These are phyloP conservation scores for Pseudoperonospora humuli DNA, from an alignment of 352 stramenopile genomes.

Conservation along the genomic window DNA sequence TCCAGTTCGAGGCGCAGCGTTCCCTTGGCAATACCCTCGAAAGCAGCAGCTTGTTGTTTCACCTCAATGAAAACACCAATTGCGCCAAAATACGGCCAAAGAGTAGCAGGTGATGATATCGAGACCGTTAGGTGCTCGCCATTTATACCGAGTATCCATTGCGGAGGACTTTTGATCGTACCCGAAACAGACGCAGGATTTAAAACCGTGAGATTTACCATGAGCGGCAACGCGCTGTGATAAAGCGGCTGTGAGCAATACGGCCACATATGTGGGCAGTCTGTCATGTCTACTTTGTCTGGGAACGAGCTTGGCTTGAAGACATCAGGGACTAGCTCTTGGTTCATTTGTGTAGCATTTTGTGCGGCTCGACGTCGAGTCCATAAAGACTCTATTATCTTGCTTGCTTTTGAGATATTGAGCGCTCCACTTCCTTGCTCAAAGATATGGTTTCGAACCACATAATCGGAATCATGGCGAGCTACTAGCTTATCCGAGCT, in stretches of 20 bases:
- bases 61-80: constrained; percentile 69
- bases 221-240: constrained; percentile 55
- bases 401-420: constrained; percentile 54
- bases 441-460: constrained; percentile 72
- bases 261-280: constrained; percentile 86
- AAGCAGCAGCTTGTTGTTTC: constrained; percentile 29
- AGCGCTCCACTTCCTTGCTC: constrained; percentile 77
- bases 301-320: constrained; percentile 49
- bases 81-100: constrained; percentile 67
- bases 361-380: constrained; percentile 15
- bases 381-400: constrained; percentile 37
- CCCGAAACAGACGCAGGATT: constrained; percentile 50
- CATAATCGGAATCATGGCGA: constrained; percentile 26
- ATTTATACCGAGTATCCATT: constrained; percentile 41
- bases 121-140: constrained; percentile 48
- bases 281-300: constrained; percentile 51
- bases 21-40: constrained; percentile 36
- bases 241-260: constrained; percentile 77
- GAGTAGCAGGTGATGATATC: constrained; percentile 31
- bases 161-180: constrained; percentile 34
- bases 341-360: constrained; percentile 9
- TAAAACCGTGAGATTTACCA: constrained; percentile 82
- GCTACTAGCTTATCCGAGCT: constrained; percentile 42
- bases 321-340: constrained; percentile 4
- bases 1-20: constrained; percentile 39